Conservation (phyloP, 371 early-diverging fungal genomes). For the Mortierella sp. region DNA sequence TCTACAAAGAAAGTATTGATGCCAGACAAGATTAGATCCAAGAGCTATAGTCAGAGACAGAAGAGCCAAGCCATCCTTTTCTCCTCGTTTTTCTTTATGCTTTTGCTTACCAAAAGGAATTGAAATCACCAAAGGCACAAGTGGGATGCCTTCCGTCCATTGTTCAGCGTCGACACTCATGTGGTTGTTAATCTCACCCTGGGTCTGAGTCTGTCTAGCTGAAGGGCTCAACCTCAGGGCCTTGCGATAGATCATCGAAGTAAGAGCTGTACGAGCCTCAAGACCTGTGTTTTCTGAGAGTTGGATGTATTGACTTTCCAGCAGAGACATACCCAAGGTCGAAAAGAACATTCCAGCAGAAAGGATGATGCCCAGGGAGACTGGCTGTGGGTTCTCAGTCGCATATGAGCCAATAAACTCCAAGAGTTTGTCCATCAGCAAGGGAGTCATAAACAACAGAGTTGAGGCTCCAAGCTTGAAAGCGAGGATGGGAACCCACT, state of each 20-base stretch:
- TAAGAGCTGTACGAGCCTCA: neutral
- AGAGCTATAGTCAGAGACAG: too few species aligned
- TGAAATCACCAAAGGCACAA: neutral
- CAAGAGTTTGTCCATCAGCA: conserved; percentile 21
- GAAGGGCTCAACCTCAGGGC: conserved; percentile 1
- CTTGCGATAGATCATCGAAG: conserved; percentile 12
- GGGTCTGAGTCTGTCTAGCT: neutral
- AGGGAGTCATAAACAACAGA: neutral
- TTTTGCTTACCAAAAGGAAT: conserved; percentile 13
- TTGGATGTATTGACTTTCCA: conserved; percentile 33
- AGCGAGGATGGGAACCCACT: conserved; percentile 6
- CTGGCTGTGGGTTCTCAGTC: conserved; percentile 1
- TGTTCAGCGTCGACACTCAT: conserved; percentile 9
- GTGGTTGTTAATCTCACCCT: conserved; percentile 7
- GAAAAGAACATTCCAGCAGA: conserved; percentile 40
- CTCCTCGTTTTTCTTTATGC: too few species aligned
- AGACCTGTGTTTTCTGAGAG: conserved; percentile 30
- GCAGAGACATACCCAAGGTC: conserved; percentile 15
- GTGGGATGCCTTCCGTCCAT: neutral
- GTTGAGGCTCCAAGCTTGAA: neutral
- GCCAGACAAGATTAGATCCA: too few species aligned
- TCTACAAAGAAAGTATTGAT: conserved; percentile 2
- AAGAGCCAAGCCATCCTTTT: conserved; percentile 10
- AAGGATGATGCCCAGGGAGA: conserved; percentile 20
- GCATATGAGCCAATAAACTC: conserved; percentile 29